Evolutionary conservation across 176 grass and related monocot species (phyloP).

Genomic region (maize (Zea mays)): DNA sequence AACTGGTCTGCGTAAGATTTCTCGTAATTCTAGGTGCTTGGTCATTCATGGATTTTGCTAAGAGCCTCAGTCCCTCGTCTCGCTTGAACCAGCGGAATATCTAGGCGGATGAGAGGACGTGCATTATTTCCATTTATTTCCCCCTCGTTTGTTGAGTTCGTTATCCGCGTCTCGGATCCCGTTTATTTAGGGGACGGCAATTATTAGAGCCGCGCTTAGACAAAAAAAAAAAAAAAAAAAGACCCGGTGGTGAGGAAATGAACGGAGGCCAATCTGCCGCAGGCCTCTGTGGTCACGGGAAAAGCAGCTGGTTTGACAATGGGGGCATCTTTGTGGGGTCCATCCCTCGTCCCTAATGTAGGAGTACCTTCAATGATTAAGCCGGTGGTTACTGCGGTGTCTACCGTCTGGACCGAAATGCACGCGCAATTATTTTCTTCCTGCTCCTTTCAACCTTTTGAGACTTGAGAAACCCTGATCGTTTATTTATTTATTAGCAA

Average conservation of each 20-base stretch:
- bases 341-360: conserved; percentile 18
- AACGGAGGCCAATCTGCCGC: conserved; percentile 29
- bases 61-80: no score
- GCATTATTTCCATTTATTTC: conserved; percentile 4
- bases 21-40: background rate
- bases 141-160: background rate
- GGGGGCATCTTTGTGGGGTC: conserved; percentile 40
- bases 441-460: background rate
- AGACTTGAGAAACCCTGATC: background rate
- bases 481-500: background rate
- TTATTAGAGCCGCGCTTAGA: conserved; percentile 46
- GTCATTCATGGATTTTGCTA: no score
- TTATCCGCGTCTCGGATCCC: conserved; percentile 5
- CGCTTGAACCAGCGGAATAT: conserved; percentile 29
- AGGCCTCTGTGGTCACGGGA: conserved; percentile 29
- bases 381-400: conserved; percentile 30
- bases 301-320: conserved; percentile 45
- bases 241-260: no score
- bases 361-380: conserved; percentile 38
- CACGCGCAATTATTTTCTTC: no score
- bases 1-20: background rate
- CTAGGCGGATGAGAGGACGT: conserved; percentile 9
- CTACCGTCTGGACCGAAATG: background rate
- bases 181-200: conserved; percentile 12
- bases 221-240: conserved; percentile 16